These are phyloP conservation scores for Arctium lappa DNA, from an alignment of 129 eudicot genomes.

Conservation along the genomic window DNA sequence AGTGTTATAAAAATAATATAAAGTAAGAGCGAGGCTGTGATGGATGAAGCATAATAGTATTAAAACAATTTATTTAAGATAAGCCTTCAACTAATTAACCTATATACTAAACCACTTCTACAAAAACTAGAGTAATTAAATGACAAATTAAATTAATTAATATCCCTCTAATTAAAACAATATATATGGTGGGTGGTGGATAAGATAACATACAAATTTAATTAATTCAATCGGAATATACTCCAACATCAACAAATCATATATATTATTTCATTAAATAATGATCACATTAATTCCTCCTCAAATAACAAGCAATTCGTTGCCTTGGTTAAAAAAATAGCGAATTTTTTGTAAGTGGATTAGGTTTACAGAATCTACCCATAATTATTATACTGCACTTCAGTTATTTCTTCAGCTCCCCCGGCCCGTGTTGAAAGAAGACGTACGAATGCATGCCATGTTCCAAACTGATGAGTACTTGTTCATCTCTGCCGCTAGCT, in stretches of 20 bases:
- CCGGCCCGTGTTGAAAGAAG: background rate
- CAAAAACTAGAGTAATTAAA: background rate
- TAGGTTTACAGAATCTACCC: slow-evolving; percentile 19
- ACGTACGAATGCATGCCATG: background rate
- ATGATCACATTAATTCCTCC: slow-evolving; percentile 13
- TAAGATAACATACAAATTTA: slow-evolving; percentile 9
- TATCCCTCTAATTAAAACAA: slow-evolving; percentile 5
- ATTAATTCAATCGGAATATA: background rate
- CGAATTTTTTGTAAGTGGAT: slow-evolving; percentile 12
- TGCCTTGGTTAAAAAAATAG: slow-evolving; percentile 15
- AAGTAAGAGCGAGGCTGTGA: background rate
- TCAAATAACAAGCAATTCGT: background rate
- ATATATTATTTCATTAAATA: slow-evolving; percentile 10
- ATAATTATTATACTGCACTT: background rate
- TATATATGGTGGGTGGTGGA: slow-evolving; percentile 5
- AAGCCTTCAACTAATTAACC: slow-evolving; percentile 10
- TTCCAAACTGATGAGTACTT: background rate
- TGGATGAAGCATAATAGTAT: slow-evolving; percentile 3
- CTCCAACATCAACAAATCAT: slow-evolving; percentile 23
- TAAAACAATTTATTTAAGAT: background rate
- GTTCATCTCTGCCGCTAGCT: background rate
- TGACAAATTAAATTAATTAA: slow-evolving; percentile 11
- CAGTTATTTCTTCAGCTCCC: slow-evolving; percentile 13
- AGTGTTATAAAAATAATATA: background rate
- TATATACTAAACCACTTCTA: slow-evolving; percentile 16